Base-by-base conservation (phyloP, 2,329 filamentous ascomycete genomes). In the Monosporascus sp. region DNA sequence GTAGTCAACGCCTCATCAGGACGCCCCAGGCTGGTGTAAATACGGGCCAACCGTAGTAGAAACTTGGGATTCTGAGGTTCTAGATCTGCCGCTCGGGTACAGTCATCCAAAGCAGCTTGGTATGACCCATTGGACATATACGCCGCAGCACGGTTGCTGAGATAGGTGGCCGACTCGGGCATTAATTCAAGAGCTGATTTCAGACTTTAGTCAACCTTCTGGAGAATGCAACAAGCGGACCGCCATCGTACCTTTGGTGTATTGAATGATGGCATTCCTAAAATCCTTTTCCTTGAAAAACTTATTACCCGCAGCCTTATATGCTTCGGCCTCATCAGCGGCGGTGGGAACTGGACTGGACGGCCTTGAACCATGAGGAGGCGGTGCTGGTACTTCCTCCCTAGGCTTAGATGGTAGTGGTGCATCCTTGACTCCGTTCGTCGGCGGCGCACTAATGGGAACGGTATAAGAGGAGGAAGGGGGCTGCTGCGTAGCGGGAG, bases 251-350 rank as follows among this genome's bases (percentile, higher is more conserved):
- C 93, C 93, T 83, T 96, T 96, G 62, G 89, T 90, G 72, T 97
- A 99, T 72, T 97, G 91, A 62, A 89, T 83, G 69, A 97, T 92
- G 24, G 94, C 93, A 68, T 88, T 87, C 56, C 80, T 76, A 71
- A 93, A 99, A 66, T 97, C 90, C 69, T 88, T 90, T 59, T 92
- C 90, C 77, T 97, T 97, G 82, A 97, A 99, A 68, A 90, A 93
- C 67, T 94, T 94, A 76, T 99, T 99, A 55, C 94, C 94, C 2
- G 90, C 84, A 63, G 89, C 84, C 79, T 99, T 99, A 82, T 87
- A 96, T 14, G 85, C 80, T 74, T 99, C 94, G 26, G 93, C 91
- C 68, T 97, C 90, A 51, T 93, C 88, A 43, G 74, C 71, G 24
- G 77, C 70, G 37, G 73, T 78, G 45, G 78, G 74, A 49, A 75